Conservation (phyloP, 1,284 basidiomycete species). For the Malassezia dermatis region DNA sequence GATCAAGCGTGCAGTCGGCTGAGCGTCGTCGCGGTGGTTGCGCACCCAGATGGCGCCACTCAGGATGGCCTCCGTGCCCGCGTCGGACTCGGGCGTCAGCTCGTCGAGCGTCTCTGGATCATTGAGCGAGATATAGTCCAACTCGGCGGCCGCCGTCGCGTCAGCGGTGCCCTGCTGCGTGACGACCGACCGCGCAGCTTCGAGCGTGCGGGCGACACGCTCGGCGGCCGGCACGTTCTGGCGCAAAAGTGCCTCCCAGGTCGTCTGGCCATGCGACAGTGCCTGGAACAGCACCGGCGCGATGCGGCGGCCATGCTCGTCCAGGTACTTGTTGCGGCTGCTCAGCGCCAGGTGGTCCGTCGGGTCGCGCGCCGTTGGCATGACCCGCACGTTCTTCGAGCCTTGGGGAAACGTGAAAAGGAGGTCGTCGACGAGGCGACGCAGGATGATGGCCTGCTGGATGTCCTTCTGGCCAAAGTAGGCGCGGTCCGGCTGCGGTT, state of each 20-base stretch:
- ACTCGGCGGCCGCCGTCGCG: constrained; percentile 50
- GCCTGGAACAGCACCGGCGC: constrained; percentile 68
- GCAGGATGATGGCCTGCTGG: constrained; percentile 80
- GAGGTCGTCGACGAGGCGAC: constrained; percentile 71
- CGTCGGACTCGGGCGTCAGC: constrained; percentile 32
- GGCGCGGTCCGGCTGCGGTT: constrained; percentile 65
- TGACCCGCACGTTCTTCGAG: constrained; percentile 58
- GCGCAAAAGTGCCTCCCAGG: constrained; percentile 20
- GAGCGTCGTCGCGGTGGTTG: constrained; percentile 20
- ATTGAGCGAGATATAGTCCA: constrained; percentile 85
- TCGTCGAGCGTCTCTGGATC: constrained; percentile 60
- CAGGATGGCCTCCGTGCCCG: constrained; percentile 57
- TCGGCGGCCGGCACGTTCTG: constrained; percentile 9
- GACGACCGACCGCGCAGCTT: constrained; percentile 21
- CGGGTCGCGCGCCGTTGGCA: constrained; percentile 64
- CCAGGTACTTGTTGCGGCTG: constrained; percentile 80
- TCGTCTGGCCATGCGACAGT: constrained; percentile 54
- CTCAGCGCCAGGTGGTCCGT: constrained; percentile 69
- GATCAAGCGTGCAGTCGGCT: constrained; percentile 73
- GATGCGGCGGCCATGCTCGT: constrained; percentile 56
- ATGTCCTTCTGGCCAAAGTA: constrained; percentile 99
- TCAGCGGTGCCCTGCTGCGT: constrained; percentile 11
- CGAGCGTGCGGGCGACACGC: constrained; percentile 23
- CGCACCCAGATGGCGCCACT: constrained; percentile 75
- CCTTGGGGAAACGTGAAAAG: constrained; percentile 63